Evolutionary conservation across 2,329 filamentous ascomycete species (phyloP).

Genomic region (Arthroderma uncinatum): DNA sequence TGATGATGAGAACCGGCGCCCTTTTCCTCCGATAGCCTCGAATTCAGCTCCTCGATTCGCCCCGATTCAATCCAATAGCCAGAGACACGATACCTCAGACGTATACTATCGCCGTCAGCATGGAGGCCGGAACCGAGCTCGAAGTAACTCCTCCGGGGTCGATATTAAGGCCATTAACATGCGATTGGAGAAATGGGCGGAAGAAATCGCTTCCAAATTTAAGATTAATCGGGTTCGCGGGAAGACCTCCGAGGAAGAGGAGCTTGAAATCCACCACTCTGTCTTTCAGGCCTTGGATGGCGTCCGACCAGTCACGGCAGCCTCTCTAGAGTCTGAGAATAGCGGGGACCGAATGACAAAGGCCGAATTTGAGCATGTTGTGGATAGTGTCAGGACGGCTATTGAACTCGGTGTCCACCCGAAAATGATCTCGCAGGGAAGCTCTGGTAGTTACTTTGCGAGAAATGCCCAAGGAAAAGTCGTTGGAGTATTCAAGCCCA

Average conservation of each 20-base stretch:
- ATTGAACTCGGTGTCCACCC: constrained; percentile 88
- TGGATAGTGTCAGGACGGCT: constrained; percentile 79
- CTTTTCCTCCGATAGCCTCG: constrained; percentile 45
- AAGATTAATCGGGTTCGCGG: constrained; percentile 71
- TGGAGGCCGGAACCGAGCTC: constrained; percentile 38
- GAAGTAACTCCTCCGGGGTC: constrained; percentile 72
- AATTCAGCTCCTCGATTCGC: constrained; percentile 51
- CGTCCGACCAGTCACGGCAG: constrained; percentile 64
- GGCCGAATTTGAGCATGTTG: constrained; percentile 72
- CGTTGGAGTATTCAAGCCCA: constrained; percentile 96
- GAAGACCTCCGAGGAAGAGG: constrained; percentile 65
- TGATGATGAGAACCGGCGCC: constrained; percentile 52
- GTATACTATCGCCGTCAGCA: constrained; percentile 34
- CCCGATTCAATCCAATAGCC: constrained; percentile 42
- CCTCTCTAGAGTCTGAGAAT: constrained; percentile 53
- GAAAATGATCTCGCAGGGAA: constrained; percentile 92
- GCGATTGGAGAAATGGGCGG: constrained; percentile 86
- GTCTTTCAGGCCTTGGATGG: constrained; percentile 92
- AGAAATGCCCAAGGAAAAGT: constrained; percentile 84
- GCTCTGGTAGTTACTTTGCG: constrained; percentile 96
- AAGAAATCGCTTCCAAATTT: constrained; percentile 95
- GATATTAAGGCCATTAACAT: constrained; percentile 98
- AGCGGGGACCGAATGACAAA: constrained; percentile 55
- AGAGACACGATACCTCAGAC: constrained; percentile 38
- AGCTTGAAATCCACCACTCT: constrained; percentile 89